Percentiles rank a stretch among this genome's conserved stretches.
These are phyloP conservation scores for Globisporangium sylvaticum DNA, from an alignment of 352 stramenopile species.

Conservation along the genomic window DNA sequence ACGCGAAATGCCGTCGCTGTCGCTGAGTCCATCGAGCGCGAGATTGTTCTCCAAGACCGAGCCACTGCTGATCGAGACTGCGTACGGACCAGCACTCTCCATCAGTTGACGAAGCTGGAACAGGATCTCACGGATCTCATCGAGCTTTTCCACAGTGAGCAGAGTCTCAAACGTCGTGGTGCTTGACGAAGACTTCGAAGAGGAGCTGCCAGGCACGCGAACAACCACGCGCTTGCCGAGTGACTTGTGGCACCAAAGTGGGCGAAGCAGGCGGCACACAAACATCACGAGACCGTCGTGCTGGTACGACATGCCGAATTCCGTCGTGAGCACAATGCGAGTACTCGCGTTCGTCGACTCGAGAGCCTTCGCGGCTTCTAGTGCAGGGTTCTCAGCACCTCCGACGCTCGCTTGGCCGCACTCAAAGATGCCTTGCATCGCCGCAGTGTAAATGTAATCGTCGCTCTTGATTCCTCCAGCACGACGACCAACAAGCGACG, in stretches of 20 bases:
- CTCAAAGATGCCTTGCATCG: conserved; percentile 83
- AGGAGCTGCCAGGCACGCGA: conserved; percentile 17
- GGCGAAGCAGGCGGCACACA: conserved; percentile 70
- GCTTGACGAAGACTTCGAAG: conserved; percentile 18
- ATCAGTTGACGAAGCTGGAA: conserved; percentile 82
- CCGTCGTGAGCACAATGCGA: conserved; percentile 79
- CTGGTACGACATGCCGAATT: conserved; percentile 86
- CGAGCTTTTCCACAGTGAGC: conserved; percentile 48
- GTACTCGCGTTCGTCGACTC: conserved; percentile 33
- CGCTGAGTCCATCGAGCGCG: conserved; percentile 32
- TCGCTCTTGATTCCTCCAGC: conserved; percentile 58
- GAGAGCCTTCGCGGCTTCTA: conserved; percentile 26
- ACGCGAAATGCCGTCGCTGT: conserved; percentile 44
- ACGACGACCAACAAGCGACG: conserved; percentile 40
- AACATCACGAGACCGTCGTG: conserved; percentile 83
- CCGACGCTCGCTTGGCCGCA: conserved; percentile 47
- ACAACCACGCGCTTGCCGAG: conserved; percentile 42
- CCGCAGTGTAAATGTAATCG: conserved; percentile 73
- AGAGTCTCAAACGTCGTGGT: conserved; percentile 34
- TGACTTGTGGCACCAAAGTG: conserved; percentile 64
- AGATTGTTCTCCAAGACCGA: conserved; percentile 54
- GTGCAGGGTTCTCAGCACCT: conserved; percentile 25
- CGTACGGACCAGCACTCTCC: conserved; percentile 70
- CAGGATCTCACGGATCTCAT: conserved; percentile 75
- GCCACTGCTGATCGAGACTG: conserved; percentile 67